phyloP scores from a whole-genome alignment of 441 rosid genomes.

The Arabidopsis lyrata region DNA sequence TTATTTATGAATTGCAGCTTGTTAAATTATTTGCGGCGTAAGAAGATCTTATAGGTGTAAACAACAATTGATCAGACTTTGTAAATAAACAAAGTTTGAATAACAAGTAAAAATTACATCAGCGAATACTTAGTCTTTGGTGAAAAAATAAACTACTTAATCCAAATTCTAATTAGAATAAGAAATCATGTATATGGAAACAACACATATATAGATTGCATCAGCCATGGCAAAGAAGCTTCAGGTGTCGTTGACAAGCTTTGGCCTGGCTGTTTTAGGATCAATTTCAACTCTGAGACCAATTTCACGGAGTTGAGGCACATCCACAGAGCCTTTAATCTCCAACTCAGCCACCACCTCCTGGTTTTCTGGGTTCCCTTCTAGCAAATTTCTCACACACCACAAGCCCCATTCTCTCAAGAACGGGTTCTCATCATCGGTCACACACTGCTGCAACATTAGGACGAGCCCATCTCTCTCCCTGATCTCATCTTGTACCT shows the following conservation, averaged over 20 bases:
- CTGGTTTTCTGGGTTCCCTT: constrained; percentile 80
- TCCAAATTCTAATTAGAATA: background rate
- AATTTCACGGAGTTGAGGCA: constrained; percentile 71
- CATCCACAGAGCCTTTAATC: constrained; percentile 70
- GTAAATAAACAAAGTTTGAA: background rate
- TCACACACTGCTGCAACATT: constrained; percentile 79
- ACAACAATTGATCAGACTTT: background rate
- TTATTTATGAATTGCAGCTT: background rate
- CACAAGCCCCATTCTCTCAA: constrained; percentile 92
- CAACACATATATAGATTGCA: background rate
- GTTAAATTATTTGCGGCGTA: background rate
- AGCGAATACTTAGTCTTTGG: background rate
- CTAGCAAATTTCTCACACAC: constrained; percentile 71
- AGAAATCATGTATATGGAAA: background rate
- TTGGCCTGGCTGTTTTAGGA: constrained; percentile 58
- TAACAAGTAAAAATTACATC: background rate
- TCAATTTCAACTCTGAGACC: constrained; percentile 81
- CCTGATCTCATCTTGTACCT: constrained; percentile 54
- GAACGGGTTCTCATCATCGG: constrained; percentile 78
- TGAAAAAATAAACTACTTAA: background rate
- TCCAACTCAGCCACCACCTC: constrained; percentile 70
- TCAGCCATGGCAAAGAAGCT: background rate
- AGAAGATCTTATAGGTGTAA: background rate
- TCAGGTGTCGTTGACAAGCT: constrained; percentile 75
- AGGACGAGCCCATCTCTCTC: constrained; percentile 58